Base-by-base conservation (phyloP, 805 yeast species). In the Lachancea sp. region DNA sequence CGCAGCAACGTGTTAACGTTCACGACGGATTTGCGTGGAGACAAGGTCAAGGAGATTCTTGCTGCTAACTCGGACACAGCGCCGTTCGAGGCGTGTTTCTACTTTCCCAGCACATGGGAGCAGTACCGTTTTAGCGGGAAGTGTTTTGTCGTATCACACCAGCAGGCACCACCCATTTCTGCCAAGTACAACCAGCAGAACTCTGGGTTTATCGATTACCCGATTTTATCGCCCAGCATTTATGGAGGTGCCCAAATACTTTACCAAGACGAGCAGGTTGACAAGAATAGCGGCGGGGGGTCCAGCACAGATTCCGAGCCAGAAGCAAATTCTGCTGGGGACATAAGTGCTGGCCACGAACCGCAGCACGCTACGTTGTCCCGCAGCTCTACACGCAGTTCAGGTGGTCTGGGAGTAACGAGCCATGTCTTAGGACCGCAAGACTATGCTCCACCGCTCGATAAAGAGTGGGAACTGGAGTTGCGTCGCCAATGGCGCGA, bases 81-180 rank as follows among this genome's bases (percentile, higher is more conserved):
- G 42, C 69, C 70, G 45, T 82, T 79, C 60, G 95, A 87, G 65
- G 85, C 87, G 1, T 83, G 86, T 47, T 85, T 84, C 59, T 83
- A 85, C 68, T 83, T 86, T 58, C 75, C 71, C 8, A 70, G 69
- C 18, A 60, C 75, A 19, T 74, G 74, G 59, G 82, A 76, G 56
- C 95, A 87, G 64, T 84, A 81, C 59, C 70, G 95, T 53, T 69
- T 87, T 49, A 73, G 79, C 46, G 95, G 95, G 11, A 62, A 69
- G 22, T 85, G 85, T 12, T 72, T 78, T 49, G 56, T 70, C 11
- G 60, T 80, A 10, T 62, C 68, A 2, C 39, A 49, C 10, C 57
- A 54, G n/a, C 52, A 50, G 18, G 10, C 18, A 40, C 47, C 47
- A 3, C 43, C 39, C 9, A 31, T 44, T 13, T 17, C 39, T 13